A percentile compares a stretch with the other conserved stretches of the same genome.
These are phyloP conservation scores for Teunomyces panamensis DNA, from an alignment of 805 yeast genomes.

Conservation along the genomic window DNA sequence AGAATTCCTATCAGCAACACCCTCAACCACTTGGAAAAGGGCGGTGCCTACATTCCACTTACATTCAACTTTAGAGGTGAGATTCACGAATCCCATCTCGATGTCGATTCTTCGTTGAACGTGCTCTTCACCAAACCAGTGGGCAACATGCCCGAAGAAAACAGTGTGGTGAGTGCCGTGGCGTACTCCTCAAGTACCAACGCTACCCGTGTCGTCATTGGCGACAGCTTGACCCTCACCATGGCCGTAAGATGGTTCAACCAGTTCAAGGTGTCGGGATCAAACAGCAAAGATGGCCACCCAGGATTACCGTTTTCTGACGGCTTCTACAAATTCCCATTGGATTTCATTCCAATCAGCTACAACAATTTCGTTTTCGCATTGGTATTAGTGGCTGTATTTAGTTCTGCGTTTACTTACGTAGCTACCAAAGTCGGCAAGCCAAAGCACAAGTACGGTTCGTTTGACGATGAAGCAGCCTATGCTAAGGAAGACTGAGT, in stretches of 20 bases:
- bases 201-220: conserved; percentile 61
- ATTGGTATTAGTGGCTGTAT: conserved; percentile 20
- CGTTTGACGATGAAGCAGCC: conserved; percentile 16
- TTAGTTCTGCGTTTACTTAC: conserved; percentile 19
- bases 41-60: conserved; percentile 54
- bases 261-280: conserved; percentile 14
- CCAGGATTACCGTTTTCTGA: conserved; percentile 33
- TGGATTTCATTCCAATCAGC: conserved; percentile 26
- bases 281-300: conserved; percentile 6
- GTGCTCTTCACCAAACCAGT: conserved; percentile 44
- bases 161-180: conserved; percentile 50
- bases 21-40: conserved; percentile 38
- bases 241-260: conserved; percentile 60
- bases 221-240: conserved; percentile 55
- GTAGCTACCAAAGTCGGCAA: conserved; percentile 9
- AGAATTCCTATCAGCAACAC: conserved; percentile 52
- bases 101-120: conserved; percentile 58
- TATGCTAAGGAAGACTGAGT: conserved; percentile 15
- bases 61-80: conserved; percentile 65
- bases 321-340: conserved; percentile 41
- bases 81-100: conserved; percentile 65
- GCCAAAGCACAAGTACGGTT: conserved; percentile 5
- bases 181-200: conserved; percentile 63
- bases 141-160: conserved; percentile 23
- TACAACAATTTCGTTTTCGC: conserved; percentile 13